Percentiles rank a stretch among this genome's conserved stretches.
These are phyloP conservation scores for Sherardia arvensis DNA, from an alignment of 257 asterid genomes.

Conservation along the genomic window DNA sequence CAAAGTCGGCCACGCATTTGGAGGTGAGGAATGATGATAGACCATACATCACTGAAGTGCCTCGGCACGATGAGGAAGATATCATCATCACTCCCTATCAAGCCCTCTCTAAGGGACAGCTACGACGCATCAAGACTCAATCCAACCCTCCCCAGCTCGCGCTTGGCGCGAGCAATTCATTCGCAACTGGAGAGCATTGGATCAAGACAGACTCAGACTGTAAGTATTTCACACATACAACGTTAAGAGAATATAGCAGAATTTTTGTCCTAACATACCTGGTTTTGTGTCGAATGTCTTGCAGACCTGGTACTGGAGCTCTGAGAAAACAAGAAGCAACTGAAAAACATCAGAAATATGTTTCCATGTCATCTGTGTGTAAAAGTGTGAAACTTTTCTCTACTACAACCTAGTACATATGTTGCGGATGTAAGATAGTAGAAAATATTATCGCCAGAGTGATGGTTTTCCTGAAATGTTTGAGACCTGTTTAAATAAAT, in stretches of 20 bases:
- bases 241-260: background rate
- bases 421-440: background rate
- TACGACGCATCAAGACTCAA: constrained; percentile 38
- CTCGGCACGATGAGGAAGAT: constrained; percentile 44
- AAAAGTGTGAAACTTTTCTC: constrained; percentile 2
- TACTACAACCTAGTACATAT: background rate
- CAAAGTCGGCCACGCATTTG: constrained; percentile 23
- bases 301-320: constrained; percentile 95
- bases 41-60: constrained; percentile 27
- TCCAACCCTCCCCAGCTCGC: constrained; percentile 27
- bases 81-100: constrained; percentile 57
- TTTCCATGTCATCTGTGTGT: background rate
- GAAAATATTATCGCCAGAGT: background rate
- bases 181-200: constrained; percentile 67
- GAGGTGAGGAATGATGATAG: constrained; percentile 30
- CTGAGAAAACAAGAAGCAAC: constrained; percentile 16
- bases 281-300: constrained; percentile 19
- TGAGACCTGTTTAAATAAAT: constrained; percentile 11
- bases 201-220: constrained; percentile 89
- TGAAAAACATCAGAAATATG: background rate
- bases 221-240: constrained; percentile 28
- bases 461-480: constrained; percentile 1
- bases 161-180: constrained; percentile 20
- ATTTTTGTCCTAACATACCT: constrained; percentile 8
- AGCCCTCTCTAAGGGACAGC: constrained; percentile 33